phyloP scores from a whole-genome alignment of 805 yeast genomes.

The Wickerhamomyces alni region DNA sequence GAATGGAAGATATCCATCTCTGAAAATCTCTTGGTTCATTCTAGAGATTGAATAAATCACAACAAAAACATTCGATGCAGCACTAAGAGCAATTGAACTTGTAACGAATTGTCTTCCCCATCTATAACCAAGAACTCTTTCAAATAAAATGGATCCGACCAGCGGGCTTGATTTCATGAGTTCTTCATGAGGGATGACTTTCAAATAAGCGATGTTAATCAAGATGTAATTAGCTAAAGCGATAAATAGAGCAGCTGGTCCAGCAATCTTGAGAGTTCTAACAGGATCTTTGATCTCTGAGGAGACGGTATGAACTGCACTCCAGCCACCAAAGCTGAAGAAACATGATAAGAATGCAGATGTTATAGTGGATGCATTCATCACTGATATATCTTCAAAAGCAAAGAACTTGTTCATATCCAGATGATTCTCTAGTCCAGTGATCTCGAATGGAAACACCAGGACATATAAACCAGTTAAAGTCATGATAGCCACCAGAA shows the following conservation, averaged over 20 bases:
- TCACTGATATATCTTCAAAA: constrained; percentile 24
- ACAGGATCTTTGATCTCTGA: constrained; percentile 57
- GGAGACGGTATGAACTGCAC: constrained; percentile 51
- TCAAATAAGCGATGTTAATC: constrained; percentile 51
- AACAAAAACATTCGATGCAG: constrained; percentile 59
- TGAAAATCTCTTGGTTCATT: constrained; percentile 57
- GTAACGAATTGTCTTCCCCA: constrained; percentile 52
- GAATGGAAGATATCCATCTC: constrained; percentile 58
- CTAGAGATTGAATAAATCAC: constrained; percentile 54
- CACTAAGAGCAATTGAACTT: constrained; percentile 50
- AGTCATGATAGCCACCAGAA: constrained; percentile 47
- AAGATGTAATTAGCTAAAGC: constrained; percentile 43
- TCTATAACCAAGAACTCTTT: constrained; percentile 45
- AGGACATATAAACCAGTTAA: constrained; percentile 53
- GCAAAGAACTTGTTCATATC: constrained; percentile 23
- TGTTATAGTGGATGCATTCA: constrained; percentile 41
- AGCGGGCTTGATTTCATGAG: constrained; percentile 49
- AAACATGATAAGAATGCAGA: constrained; percentile 52
- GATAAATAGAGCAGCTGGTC: constrained; percentile 45
- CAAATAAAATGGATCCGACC: constrained; percentile 53
- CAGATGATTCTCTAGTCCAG: constrained; percentile 35
- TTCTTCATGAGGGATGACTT: constrained; percentile 48
- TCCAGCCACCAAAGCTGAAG: constrained; percentile 62
- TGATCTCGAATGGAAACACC: constrained; percentile 35
- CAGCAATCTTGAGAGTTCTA: constrained; percentile 53